Percentiles rank a stretch among this genome's conserved stretches.
Evolutionary conservation across 306 rosid genomes (phyloP).

Genomic region (Spatholobus suberectus): DNA sequence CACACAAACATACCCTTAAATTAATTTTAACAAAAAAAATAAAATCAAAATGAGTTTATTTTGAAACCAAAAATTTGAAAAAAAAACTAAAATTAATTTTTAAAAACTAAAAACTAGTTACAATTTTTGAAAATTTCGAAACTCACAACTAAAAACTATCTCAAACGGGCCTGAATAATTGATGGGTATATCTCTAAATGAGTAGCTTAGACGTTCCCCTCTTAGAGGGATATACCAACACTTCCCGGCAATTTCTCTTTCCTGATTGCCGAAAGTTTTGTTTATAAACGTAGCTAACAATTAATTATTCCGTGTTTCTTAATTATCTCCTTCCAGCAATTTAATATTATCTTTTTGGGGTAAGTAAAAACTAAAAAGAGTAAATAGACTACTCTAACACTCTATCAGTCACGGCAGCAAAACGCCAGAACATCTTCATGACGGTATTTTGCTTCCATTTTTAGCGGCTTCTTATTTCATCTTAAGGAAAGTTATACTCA

Average conservation of each 20-base stretch:
- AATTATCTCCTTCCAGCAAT: conserved; percentile 29
- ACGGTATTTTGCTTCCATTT: conserved; percentile 3
- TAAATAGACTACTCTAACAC: not conserved
- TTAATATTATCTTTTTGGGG: not conserved
- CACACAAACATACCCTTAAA: too few relatives aligned
- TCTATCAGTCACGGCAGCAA: not conserved
- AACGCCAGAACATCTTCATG: not conserved
- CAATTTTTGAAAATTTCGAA: too few relatives aligned
- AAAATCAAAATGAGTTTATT: too few relatives aligned
- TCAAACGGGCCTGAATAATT: too few relatives aligned
- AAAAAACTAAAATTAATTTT: too few relatives aligned
- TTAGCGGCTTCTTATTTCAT: not conserved
- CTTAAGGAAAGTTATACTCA: not conserved
- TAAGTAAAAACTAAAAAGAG: not conserved
- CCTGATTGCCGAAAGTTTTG: conserved; percentile 30
- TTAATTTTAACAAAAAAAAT: too few relatives aligned
- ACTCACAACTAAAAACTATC: too few relatives aligned
- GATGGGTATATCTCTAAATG: conserved; percentile 17
- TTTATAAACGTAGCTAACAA: conserved; percentile 34
- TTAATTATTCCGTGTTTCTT: conserved; percentile 34
- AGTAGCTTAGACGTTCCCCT: conserved; percentile 39
- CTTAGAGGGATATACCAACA: not conserved
- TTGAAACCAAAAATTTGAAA: too few relatives aligned
- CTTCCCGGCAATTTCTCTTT: conserved; percentile 7
- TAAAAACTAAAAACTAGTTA: too few relatives aligned